These are phyloP conservation scores for Talaromyces marneffei DNA, from an alignment of 2,329 filamentous ascomycete species.

Conservation along the genomic window DNA sequence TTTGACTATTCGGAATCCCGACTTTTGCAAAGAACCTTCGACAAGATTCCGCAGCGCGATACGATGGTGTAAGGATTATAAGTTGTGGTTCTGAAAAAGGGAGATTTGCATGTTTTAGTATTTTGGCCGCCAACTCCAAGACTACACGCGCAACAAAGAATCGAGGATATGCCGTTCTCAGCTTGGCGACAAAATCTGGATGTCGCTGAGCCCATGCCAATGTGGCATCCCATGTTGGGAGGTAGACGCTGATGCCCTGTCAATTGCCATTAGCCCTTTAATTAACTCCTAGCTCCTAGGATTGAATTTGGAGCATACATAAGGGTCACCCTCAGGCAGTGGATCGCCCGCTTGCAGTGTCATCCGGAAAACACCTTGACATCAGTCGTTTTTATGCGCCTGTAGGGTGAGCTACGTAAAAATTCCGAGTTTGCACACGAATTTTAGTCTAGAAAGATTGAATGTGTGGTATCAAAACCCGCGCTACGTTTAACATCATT, in stretches of 20 bases:
- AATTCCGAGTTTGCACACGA: not conserved
- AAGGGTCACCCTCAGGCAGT: not conserved
- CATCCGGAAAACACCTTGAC: not conserved
- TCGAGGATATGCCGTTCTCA: slow-evolving; percentile 7
- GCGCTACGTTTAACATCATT: not conserved
- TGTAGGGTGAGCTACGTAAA: too few species aligned
- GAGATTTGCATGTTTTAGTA: not conserved
- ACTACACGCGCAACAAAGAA: slow-evolving; percentile 8
- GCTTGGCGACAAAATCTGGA: slow-evolving; percentile 3
- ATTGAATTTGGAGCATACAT: not conserved
- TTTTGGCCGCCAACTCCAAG: not conserved
- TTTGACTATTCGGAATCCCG: not conserved
- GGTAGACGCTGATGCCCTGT: slow-evolving; percentile 7
- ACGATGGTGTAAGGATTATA: not conserved
- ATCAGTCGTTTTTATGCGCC: not conserved
- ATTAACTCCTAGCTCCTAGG: not conserved
- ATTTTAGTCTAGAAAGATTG: not conserved
- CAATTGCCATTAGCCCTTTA: not conserved
- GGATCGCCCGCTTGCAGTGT: not conserved
- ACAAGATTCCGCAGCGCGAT: slow-evolving; percentile 4
- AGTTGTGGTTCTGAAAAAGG: not conserved
- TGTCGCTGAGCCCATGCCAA: slow-evolving; percentile 5
- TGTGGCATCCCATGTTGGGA: slow-evolving; percentile 6
- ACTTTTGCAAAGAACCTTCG: not conserved
- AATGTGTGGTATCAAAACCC: not conserved